Base-by-base conservation (phyloP, 2,329 filamentous ascomycete species). In the Pochonia chlamydosporia region DNA sequence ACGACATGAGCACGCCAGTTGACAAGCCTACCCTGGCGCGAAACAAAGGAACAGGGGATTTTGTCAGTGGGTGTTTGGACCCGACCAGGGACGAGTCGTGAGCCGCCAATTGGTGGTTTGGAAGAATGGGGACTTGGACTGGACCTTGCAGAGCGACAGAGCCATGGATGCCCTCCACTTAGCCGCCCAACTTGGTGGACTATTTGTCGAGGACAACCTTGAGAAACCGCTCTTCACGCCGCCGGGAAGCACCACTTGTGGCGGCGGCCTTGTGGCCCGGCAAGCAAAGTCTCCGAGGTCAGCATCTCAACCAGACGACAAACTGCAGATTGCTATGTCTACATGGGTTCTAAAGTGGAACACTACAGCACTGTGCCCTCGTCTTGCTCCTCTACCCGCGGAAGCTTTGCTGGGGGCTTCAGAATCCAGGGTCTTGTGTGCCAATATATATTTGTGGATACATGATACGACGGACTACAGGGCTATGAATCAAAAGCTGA, bases 11-110 rank as follows among this genome's bases (percentile, higher is more conserved):
- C 23, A 39, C n/a, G 40, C 42, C 47, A 42, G 35, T n/a, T 41
- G 47, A 49, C 36, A 40, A 30, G 36, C 26, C 21, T 33, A 26
- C 46, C 31, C 47, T 49, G 35, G 47, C 39, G 25, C 43, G 37
- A 49, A 46, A 45, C 42, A 35, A 46, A 40, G 26, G 25, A 30
- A 33, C 23, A 21, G 16, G 40, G 43, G 25, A 31, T 47, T 23
- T 39, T 36, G 18, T 37, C 23, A 14, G 47, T 42, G 43, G 43
- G 24, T 36, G 35, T 40, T 20, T 26, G 13, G 23, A 20, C 31
- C 31, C 9, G 20, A 16, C 24, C 18, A 39, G 43, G 25, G 41
- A 39, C 30, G 23, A 23, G 10, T 44, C 13, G 40, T 26, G 37
- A 37, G 26, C 14, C 39, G 20, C 33, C 28, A 40, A 39, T 47